Evolutionary conservation across 192 early-diverging fungal genomes (phyloP), one percentile per base, ranked within the genome.

Genomic region (Thoreauomyces humboldtii): DNA sequence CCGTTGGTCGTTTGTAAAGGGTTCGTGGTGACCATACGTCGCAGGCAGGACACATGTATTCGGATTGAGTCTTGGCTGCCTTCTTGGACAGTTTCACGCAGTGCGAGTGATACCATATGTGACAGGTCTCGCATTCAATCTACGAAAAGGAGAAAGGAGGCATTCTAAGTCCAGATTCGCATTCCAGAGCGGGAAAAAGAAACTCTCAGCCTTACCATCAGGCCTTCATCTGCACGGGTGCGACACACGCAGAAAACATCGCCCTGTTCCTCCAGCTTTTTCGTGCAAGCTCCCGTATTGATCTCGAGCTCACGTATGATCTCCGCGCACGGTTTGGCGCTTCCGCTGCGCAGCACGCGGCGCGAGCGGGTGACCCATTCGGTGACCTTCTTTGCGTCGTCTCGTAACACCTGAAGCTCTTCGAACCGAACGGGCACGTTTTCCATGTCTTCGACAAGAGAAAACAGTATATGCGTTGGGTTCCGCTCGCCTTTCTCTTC

Each of bases 11-110:
- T 15, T 60, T 68, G 7, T 4, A 34, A 6, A 53, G 11, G 22
- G 17, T 19, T 34, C 33, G 29, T 12, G 15, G 19, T 34, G 21
- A 27, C 52, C 41, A 45, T n/a, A 65, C 21, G 44, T 75, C 76
- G 33, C 76, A 77, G 24, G 74, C 41, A 22, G 64, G 64, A 52
- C 76, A 77, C 2, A 69, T 57, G 62, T 61, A 75, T 3, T 54
- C 37, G 14, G 12, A 19, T 21, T 53, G 53, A 9, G 37, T 34
- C 46, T 67, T 67, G n/a, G 60, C 48, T 9, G 53, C 59, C 41
- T 71, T 71, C 48, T 72, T 72, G 31, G 69, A 43, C 5, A 78
- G 6, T 34, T 55, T 31, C 27, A 78, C 32, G 38, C 77, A 78
- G 5, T 22, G 29, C 41, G 29, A 36, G 46, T 78, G 77, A 48